These are phyloP conservation scores for Dipodascus geniculatus DNA, from an alignment of 805 yeast genomes.

Conservation along the genomic window DNA sequence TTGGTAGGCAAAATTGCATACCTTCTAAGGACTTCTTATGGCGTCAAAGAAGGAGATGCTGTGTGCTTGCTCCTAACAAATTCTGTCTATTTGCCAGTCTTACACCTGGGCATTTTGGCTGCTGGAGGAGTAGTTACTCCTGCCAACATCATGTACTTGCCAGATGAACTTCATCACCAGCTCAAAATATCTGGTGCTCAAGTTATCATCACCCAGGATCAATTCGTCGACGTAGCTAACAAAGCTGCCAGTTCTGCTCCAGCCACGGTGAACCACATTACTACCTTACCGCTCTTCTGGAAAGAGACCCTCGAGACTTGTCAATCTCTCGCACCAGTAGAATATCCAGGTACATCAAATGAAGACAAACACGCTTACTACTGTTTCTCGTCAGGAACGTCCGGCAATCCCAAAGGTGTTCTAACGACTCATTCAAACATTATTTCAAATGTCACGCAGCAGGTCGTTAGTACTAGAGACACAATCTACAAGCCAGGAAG, in stretches of 20 bases:
- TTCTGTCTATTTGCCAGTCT: slow-evolving; percentile 16
- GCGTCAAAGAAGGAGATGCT: slow-evolving; percentile 16
- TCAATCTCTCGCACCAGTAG: slow-evolving; percentile 3
- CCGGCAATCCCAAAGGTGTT: slow-evolving; percentile 66
- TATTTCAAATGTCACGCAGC: slow-evolving; percentile 20
- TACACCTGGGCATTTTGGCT: slow-evolving; percentile 19
- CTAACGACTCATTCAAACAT: slow-evolving; percentile 44
- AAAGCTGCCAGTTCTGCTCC: slow-evolving; percentile 6
- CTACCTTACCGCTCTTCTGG: background rate
- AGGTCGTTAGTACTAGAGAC: background rate
- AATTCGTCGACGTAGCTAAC: background rate
- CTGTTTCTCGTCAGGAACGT: slow-evolving; percentile 21
- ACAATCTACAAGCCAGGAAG: background rate
- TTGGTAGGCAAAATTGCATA: slow-evolving; percentile 81
- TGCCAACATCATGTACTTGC: slow-evolving; percentile 21
- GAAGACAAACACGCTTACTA: slow-evolving; percentile 16
- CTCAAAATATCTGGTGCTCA: slow-evolving; percentile 9
- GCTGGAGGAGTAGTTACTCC: slow-evolving; percentile 22
- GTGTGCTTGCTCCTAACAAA: slow-evolving; percentile 19
- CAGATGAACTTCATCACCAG: slow-evolving; percentile 22
- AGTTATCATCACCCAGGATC: slow-evolving; percentile 2
- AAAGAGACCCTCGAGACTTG: slow-evolving; percentile 3
- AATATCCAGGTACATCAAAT: background rate
- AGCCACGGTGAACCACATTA: background rate
- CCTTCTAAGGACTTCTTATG: slow-evolving; percentile 24